Conservation (phyloP, 2,329 filamentous ascomycete species). For the Emergomyces orientalis region DNA sequence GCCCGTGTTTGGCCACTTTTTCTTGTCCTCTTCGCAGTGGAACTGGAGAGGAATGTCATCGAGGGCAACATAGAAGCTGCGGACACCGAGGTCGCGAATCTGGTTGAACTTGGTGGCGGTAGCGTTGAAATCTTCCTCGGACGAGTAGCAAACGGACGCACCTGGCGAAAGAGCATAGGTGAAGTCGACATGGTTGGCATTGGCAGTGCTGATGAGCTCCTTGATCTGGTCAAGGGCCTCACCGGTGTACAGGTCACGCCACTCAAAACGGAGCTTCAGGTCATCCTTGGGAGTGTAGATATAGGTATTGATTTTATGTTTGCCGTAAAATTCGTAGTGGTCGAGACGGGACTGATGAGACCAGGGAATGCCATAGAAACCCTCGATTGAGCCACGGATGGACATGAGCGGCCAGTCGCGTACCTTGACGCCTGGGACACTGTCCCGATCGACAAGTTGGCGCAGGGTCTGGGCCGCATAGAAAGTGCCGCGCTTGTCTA, state of each 20-base stretch:
- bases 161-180: constrained; percentile 19
- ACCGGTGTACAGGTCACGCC: constrained; percentile 17
- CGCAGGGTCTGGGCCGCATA: constrained; percentile 19
- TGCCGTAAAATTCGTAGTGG: constrained; percentile 18
- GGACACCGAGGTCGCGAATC: constrained; percentile 16
- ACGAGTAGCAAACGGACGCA: constrained; percentile 17
- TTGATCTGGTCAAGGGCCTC: constrained; percentile 15
- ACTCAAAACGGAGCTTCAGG: constrained; percentile 16
- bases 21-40: constrained; percentile 18
- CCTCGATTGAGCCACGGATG: constrained; percentile 20
- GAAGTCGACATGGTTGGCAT: constrained; percentile 18
- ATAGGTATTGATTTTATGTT: constrained; percentile 21
- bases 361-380: constrained; percentile 20
- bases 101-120: constrained; percentile 18
- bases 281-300: constrained; percentile 21
- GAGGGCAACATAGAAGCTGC: constrained; percentile 18
- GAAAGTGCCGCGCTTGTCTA: constrained; percentile 17
- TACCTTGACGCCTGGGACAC: constrained; percentile 15
- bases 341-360: constrained; percentile 20
- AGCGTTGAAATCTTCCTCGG: constrained; percentile 17
- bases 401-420: constrained; percentile 22
- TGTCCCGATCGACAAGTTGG: constrained; percentile 11
- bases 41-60: constrained; percentile 17
- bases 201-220: constrained; percentile 17
- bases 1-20: constrained; percentile 14